phyloP scores from a whole-genome alignment of 768 basidiomycete genomes.

The Cubamyces lactineus region DNA sequence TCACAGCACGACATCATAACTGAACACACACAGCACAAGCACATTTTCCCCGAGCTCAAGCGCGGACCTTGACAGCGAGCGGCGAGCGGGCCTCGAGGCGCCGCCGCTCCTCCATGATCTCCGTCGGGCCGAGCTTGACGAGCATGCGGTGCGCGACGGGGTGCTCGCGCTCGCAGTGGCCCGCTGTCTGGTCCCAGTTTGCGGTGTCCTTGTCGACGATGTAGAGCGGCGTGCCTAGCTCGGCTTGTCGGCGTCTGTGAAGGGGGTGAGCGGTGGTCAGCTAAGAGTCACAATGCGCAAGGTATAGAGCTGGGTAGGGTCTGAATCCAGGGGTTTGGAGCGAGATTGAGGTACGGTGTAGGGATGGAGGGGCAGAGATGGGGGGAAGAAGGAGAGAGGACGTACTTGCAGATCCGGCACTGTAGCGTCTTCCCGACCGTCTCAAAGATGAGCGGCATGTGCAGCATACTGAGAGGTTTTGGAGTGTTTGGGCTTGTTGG shows the following conservation, averaged over 20 bases:
- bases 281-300: no score
- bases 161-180: slow-evolving; percentile 27
- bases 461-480: slow-evolving; percentile 20
- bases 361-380: background rate
- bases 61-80: background rate
- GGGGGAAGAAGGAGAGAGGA: background rate
- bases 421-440: slow-evolving; percentile 6
- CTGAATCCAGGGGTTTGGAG: background rate
- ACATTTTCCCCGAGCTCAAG: no score
- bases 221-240: background rate
- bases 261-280: no score
- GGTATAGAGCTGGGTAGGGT: no score
- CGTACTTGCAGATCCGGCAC: slow-evolving; percentile 29
- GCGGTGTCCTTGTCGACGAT: slow-evolving; percentile 10
- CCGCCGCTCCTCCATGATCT: slow-evolving; percentile 15
- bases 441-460: slow-evolving; percentile 27
- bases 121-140: slow-evolving; percentile 11
- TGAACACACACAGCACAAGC: no score
- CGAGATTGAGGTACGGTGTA: background rate
- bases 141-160: slow-evolving; percentile 18
- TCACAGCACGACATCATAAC: no score
- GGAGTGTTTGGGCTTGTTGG: slow-evolving; percentile 3
- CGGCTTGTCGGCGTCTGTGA: no score
- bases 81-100: background rate
- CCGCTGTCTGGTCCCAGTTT: slow-evolving; percentile 21